Conservation (phyloP, 2,329 filamentous ascomycete species). For the Arthroderma uncinatum region DNA sequence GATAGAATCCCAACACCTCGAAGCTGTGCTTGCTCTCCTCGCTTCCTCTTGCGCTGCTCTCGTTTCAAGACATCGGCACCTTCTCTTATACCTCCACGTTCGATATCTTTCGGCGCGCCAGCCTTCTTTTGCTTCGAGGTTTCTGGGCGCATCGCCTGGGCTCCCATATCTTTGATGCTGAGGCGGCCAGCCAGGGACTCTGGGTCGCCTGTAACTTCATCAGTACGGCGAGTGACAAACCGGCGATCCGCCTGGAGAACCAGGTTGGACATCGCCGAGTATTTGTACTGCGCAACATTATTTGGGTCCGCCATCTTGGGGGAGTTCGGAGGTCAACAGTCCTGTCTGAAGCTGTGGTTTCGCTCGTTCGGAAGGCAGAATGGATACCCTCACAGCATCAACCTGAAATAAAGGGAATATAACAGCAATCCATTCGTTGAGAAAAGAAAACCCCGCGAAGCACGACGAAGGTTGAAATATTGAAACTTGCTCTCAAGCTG, state of each 20-base stretch:
- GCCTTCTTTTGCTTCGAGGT: slow-evolving; percentile 72
- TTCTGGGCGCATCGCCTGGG: slow-evolving; percentile 64
- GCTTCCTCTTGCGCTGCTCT: slow-evolving; percentile 77
- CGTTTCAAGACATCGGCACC: slow-evolving; percentile 72
- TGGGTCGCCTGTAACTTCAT: slow-evolving; percentile 93
- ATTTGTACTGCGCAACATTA: slow-evolving; percentile 94
- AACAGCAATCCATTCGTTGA: neutral
- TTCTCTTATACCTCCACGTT: slow-evolving; percentile 65
- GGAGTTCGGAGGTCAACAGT: neutral
- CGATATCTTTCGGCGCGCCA: slow-evolving; percentile 54
- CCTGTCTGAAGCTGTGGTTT: neutral
- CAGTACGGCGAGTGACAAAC: slow-evolving; percentile 81
- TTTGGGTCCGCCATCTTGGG: slow-evolving; percentile 56
- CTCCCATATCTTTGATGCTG: slow-evolving; percentile 90
- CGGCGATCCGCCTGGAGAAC: slow-evolving; percentile 98
- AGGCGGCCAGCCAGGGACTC: slow-evolving; percentile 93
- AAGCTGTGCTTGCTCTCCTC: slow-evolving; percentile 58
- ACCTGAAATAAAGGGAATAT: neutral
- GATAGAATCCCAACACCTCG: slow-evolving; percentile 69
- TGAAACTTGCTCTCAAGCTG: neutral
- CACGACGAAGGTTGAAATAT: neutral
- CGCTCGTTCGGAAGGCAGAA: neutral
- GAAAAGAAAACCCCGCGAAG: neutral
- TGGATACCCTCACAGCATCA: neutral
- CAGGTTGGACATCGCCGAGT: slow-evolving; percentile 99